Evolutionary conservation across 2,329 filamentous ascomycete species (phyloP).

Genomic region (Trichoderma sp.): DNA sequence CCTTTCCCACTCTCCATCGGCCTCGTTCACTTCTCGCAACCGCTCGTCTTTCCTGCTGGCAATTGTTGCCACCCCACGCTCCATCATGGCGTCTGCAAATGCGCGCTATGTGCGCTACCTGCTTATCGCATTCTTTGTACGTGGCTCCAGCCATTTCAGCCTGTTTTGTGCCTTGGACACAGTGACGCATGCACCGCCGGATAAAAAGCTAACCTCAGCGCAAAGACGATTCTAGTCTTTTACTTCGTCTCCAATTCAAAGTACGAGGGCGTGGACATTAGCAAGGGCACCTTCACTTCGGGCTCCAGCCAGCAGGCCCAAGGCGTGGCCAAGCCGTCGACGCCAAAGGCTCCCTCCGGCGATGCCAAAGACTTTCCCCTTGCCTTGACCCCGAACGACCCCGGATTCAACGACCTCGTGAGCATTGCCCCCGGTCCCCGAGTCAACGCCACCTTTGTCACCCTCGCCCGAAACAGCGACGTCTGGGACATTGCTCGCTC

Average conservation of each 20-base stretch:
- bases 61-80: slow-evolving; percentile 26
- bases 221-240: slow-evolving; percentile 64
- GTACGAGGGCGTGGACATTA: slow-evolving; percentile 39
- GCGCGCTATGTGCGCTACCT: slow-evolving; percentile 75
- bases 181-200: background rate
- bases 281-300: background rate
- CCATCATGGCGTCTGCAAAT: slow-evolving; percentile 63
- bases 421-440: slow-evolving; percentile 62
- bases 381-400: slow-evolving; percentile 50
- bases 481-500: slow-evolving; percentile 96
- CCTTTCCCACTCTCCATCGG: background rate
- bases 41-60: background rate
- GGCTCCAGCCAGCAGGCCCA: slow-evolving; percentile 5
- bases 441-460: slow-evolving; percentile 97
- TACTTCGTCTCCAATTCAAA: slow-evolving; percentile 71
- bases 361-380: slow-evolving; percentile 42
- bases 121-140: slow-evolving; percentile 79
- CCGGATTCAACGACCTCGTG: slow-evolving; percentile 51
- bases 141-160: slow-evolving; percentile 33
- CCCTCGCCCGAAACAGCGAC: slow-evolving; percentile 86
- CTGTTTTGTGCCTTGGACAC: background rate
- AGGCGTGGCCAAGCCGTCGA: slow-evolving; percentile 21
- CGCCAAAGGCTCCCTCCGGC: slow-evolving; percentile 25
- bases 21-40: background rate
- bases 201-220: slow-evolving; percentile 21